These are phyloP conservation scores for Solanum aculeatissimum DNA, from an alignment of 305 asterid species.

Conservation along the genomic window DNA sequence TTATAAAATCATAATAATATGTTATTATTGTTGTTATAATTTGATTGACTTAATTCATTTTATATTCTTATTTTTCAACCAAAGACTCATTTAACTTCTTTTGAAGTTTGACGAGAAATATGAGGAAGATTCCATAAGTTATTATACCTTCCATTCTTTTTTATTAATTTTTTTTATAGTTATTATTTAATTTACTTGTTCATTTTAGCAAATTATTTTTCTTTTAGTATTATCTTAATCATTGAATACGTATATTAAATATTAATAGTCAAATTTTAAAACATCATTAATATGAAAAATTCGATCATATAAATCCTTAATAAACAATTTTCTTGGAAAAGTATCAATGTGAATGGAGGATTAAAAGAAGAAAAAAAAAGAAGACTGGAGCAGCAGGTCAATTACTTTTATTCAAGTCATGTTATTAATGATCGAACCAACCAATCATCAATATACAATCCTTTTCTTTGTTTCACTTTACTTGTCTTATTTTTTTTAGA, in stretches of 20 bases:
- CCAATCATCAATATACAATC: neutral
- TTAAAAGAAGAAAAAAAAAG: neutral
- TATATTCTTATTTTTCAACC: neutral
- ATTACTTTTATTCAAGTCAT: neutral
- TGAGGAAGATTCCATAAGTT: neutral
- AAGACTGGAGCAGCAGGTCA: neutral
- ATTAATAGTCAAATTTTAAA: neutral
- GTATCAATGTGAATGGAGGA: neutral
- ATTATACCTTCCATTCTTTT: neutral
- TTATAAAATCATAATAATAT: neutral
- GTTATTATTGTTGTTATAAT: neutral
- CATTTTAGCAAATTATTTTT: neutral
- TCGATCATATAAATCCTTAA: neutral
- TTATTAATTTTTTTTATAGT: neutral
- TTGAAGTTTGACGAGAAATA: neutral
- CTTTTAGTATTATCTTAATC: neutral
- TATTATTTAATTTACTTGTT: neutral
- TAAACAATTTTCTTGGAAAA: neutral
- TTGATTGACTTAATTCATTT: neutral
- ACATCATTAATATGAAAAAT: neutral
- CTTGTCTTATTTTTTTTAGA: neutral
- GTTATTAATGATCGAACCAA: neutral
- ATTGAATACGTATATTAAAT: neutral
- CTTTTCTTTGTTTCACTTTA: neutral
- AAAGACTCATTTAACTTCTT: neutral